Evolutionary conservation across 192 early-diverging fungal genomes (phyloP).

Genomic region (Linnemannia elongata): DNA sequence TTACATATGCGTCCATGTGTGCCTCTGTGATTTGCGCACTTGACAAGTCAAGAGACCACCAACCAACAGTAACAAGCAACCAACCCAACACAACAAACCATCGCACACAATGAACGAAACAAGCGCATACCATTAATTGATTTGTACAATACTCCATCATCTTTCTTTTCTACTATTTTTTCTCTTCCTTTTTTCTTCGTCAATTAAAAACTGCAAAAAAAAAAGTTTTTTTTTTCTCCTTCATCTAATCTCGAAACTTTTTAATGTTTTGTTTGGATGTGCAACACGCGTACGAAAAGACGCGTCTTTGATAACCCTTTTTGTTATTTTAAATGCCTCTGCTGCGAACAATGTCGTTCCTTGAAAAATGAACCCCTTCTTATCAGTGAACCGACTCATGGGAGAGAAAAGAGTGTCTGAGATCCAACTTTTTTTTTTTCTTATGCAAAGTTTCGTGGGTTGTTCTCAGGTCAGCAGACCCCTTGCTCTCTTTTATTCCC

Average conservation of each 20-base stretch:
- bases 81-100: neutral
- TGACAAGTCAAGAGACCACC: no score
- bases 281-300: neutral
- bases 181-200: neutral
- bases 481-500: no score
- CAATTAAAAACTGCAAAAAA: neutral
- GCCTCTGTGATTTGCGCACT: no score
- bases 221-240: neutral
- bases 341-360: neutral
- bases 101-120: neutral
- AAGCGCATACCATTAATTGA: constrained; percentile 22
- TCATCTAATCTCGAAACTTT: neutral
- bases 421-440: constrained; percentile 9
- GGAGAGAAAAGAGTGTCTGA: neutral
- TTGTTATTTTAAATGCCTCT: no score
- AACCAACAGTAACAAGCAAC: neutral
- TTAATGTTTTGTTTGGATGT: neutral
- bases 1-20: no score
- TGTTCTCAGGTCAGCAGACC: neutral
- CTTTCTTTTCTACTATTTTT: neutral
- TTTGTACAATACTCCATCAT: neutral
- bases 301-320: neutral
- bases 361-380: neutral
- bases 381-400: constrained; percentile 1
- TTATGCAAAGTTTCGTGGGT: neutral